phyloP scores from a whole-genome alignment of 345 rosid genomes.

The Citrus hindsii region DNA sequence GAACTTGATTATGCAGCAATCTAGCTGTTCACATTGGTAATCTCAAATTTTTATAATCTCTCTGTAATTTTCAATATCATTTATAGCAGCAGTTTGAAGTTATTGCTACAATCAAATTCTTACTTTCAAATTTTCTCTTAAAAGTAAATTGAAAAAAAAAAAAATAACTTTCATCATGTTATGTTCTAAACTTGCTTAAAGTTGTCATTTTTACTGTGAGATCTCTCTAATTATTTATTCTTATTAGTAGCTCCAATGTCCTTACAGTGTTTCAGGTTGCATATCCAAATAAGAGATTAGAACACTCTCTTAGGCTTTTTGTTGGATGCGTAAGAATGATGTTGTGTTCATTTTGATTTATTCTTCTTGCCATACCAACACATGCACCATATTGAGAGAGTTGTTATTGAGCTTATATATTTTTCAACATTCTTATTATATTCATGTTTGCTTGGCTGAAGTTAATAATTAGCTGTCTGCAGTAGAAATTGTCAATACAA shows the following conservation, averaged over 20 bases:
- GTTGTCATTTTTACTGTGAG: background rate
- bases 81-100: background rate
- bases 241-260: background rate
- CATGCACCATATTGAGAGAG: background rate
- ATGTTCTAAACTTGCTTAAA: background rate
- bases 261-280: too few species aligned
- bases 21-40: background rate
- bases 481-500: background rate
- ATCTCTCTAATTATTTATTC: background rate
- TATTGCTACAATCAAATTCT: background rate
- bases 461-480: background rate
- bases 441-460: background rate
- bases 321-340: background rate
- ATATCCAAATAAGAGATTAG: too few species aligned
- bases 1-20: background rate
- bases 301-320: too few species aligned
- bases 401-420: background rate
- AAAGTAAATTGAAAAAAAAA: too few species aligned
- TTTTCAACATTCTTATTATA: background rate
- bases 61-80: background rate
- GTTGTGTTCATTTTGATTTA: background rate
- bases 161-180: background rate
- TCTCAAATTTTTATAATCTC: background rate
- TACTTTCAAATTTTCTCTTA: too few species aligned
- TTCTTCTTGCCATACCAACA: background rate